Conservation (phyloP, 192 early-diverging fungal species). For the Oehlia diaphana region DNA sequence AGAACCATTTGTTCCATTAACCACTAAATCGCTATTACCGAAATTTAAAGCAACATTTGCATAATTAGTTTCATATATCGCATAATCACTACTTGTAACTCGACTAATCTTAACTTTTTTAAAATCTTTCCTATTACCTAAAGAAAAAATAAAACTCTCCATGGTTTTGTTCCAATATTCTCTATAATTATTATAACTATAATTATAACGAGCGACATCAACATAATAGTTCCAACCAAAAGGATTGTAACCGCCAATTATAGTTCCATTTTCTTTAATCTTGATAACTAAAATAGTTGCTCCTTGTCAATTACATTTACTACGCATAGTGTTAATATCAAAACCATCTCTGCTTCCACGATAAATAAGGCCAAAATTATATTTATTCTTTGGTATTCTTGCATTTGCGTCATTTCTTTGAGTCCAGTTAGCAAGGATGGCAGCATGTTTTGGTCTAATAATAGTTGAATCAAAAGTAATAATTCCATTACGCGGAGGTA, state of each 20-base stretch:
- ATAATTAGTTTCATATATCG: too few species aligned
- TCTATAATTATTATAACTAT: too few species aligned
- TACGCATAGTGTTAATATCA: background rate
- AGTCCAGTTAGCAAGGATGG: background rate
- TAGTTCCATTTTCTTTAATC: background rate
- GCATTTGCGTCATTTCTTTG: background rate
- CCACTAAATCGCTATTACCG: background rate
- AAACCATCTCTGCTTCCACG: background rate
- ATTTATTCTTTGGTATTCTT: background rate
- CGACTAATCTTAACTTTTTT: background rate
- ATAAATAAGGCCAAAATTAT: slow-evolving; percentile 5
- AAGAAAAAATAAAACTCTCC: too few species aligned
- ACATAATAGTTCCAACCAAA: too few species aligned
- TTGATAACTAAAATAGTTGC: background rate
- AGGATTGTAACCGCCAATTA: background rate
- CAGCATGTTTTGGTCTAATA: background rate
- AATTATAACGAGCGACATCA: too few species aligned
- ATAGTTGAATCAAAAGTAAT: too few species aligned
- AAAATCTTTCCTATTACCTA: too few species aligned
- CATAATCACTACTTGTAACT: background rate
- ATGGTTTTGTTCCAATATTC: too few species aligned
- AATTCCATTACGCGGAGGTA: too few species aligned
- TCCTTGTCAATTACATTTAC: background rate
- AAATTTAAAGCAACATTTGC: background rate
- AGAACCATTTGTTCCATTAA: background rate